A percentile compares a stretch with the other conserved stretches of the same genome.
These are phyloP conservation scores for Eragrostis nindensis DNA, from an alignment of 176 grass and related monocot species.

Conservation along the genomic window DNA sequence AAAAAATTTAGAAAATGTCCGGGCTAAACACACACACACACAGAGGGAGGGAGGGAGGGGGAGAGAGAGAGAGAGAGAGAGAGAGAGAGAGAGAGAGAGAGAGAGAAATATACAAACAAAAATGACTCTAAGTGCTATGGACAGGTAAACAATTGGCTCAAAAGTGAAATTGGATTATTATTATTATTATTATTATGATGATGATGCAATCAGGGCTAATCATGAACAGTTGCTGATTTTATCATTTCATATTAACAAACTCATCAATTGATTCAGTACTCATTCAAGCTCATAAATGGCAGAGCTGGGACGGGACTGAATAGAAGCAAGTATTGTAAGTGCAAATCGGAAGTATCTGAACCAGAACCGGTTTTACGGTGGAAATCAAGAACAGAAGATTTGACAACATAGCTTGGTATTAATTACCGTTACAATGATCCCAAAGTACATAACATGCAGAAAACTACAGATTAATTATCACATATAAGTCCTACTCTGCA, in stretches of 20 bases:
- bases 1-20: neutral
- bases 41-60: too few relatives aligned
- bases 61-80: too few relatives aligned
- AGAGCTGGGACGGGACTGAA: neutral
- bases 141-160: neutral
- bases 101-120: neutral
- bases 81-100: too few relatives aligned
- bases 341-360: constrained; percentile 12
- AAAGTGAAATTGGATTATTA: neutral
- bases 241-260: neutral
- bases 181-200: neutral
- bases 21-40: neutral
- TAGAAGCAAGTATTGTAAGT: neutral
- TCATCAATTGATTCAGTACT: neutral
- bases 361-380: neutral
- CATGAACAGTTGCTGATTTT: neutral
- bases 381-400: neutral
- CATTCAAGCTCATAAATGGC: neutral
- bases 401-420: too few relatives aligned
- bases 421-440: too few relatives aligned
- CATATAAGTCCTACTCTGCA: too few relatives aligned
- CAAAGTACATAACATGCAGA: too few relatives aligned
- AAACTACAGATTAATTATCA: too few relatives aligned
- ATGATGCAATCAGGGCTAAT: neutral
- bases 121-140: neutral